Evolutionary conservation across 495 filamentous ascomycete genomes (phyloP), one percentile per base, ranked within the genome.

Genomic region (Parmelia sp.): DNA sequence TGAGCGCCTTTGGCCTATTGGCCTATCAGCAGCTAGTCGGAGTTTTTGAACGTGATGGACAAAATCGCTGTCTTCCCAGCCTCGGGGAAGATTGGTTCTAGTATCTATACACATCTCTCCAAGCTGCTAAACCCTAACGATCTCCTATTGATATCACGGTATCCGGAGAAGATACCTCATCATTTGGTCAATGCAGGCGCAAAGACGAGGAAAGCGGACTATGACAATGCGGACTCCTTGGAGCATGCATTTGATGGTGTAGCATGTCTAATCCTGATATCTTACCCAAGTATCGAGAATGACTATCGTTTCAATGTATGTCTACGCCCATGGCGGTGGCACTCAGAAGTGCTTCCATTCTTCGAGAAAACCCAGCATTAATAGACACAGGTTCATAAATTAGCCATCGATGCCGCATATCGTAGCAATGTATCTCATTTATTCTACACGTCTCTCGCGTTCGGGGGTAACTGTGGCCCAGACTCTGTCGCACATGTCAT

Each of bases 401-500:
- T 68, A 0, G 86, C 84, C 5, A 82, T 90, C 29, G 74, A 85
- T 61, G 83, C 84, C 4, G 87, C 87, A 0, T 70, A 74, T 3
- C 74, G 72, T 14, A 82, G 77, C 2, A 84, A 84, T 36, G 84
- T 90, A 6, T 75, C 74, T 60, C 82, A 88, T 67, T 78, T 90
- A 55, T 86, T 84, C 72, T 91, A 90, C 78, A 83, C 82, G 7
- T 86, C 83, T 12, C 82, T 91, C 9, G 87, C 77, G 0, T 88
- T 88, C 64, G 81, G 76, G 10, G 71, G 74, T 0, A 64, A 72
- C n/a, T 67, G 76, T 14, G 72, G 61, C 4, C 78, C 83, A 8
- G 73, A 73, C 19, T 78, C 74, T 39, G 73, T 78, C 21, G 82
- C 81, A 10, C 72, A 79, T 40, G 87, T 91, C 3, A 91, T 90